Percentiles rank a stretch among this genome's conserved stretches.
These are phyloP conservation scores for Cercospora zeina DNA, from an alignment of 2,329 filamentous ascomycete genomes.

Conservation along the genomic window DNA sequence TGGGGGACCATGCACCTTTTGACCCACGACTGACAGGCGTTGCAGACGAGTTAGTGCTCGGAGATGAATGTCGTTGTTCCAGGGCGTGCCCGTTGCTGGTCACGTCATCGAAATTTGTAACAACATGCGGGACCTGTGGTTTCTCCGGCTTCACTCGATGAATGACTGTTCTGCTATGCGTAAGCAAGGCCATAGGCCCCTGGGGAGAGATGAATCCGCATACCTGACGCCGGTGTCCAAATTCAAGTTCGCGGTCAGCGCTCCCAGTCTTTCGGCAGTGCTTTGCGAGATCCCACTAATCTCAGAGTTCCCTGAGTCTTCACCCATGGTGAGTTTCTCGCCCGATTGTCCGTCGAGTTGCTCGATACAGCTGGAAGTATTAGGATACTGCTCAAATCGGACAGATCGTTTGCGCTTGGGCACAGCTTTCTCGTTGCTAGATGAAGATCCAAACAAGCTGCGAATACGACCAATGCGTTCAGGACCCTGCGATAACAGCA, in stretches of 20 bases:
- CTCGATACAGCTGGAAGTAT: constrained; percentile 10
- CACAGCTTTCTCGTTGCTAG: constrained; percentile 15
- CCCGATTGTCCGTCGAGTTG: constrained; percentile 30
- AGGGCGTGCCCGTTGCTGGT: constrained; percentile 16
- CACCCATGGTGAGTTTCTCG: neutral
- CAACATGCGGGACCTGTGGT: constrained; percentile 33
- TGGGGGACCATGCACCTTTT: constrained; percentile 34
- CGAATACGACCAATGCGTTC: constrained; percentile 9
- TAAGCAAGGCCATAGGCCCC: neutral
- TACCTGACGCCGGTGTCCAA: constrained; percentile 20
- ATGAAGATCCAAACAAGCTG: constrained; percentile 21
- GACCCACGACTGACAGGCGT: constrained; percentile 18
- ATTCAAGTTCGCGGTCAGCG: constrained; percentile 31
- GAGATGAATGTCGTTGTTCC: constrained; percentile 23
- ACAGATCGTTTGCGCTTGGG: constrained; percentile 34
- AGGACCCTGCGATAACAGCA: constrained; percentile 14
- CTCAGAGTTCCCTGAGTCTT: neutral
- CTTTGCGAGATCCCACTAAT: constrained; percentile 13
- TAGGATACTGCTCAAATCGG: constrained; percentile 25
- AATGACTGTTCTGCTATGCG: constrained; percentile 31
- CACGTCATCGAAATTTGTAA: constrained; percentile 27
- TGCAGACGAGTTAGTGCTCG: constrained; percentile 26
- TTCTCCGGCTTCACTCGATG: constrained; percentile 30
- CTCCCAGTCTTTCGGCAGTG: constrained; percentile 20
- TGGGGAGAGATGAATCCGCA: neutral